These are phyloP conservation scores for Raffaelea arxii DNA, from an alignment of 2,329 filamentous ascomycete species.

Conservation along the genomic window DNA sequence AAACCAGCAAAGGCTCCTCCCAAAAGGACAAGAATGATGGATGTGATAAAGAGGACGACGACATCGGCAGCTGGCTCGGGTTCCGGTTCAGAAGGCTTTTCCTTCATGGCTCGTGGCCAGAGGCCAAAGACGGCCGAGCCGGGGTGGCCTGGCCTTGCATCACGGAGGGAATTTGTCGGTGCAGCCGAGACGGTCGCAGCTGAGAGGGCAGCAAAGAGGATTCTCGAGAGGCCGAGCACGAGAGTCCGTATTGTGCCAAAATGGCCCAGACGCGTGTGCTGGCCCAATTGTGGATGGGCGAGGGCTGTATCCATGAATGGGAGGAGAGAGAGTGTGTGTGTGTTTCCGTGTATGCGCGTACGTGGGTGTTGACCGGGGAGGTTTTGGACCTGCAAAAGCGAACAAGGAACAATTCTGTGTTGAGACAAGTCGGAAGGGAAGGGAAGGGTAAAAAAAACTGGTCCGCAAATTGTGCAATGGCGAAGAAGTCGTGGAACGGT, in stretches of 20 bases:
- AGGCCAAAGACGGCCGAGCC: constrained; percentile 25
- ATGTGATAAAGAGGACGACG: constrained; percentile 74
- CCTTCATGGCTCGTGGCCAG: neutral
- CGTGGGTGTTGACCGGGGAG: no score
- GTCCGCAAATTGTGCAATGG: no score
- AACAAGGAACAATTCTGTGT: neutral
- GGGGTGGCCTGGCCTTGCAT: constrained; percentile 21
- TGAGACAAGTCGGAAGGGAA: neutral
- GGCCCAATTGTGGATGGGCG: neutral
- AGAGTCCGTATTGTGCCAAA: constrained; percentile 32
- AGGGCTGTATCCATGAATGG: constrained; percentile 7
- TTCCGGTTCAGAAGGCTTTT: neutral
- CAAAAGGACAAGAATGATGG: constrained; percentile 69
- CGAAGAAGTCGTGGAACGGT: no score
- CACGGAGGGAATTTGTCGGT: constrained; percentile 25
- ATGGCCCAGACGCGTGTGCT: constrained; percentile 14
- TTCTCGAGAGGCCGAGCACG: constrained; percentile 40
- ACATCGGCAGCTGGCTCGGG: constrained; percentile 50
- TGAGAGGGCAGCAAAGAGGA: constrained; percentile 39
- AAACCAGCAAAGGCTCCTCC: constrained; percentile 92
- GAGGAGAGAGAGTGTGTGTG: neutral
- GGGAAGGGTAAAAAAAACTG: no score
- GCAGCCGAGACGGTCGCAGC: constrained; percentile 29
- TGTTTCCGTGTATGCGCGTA: no score
- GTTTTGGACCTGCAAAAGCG: no score